Evolutionary conservation across 495 filamentous ascomycete genomes (phyloP).

Genomic region (Oidiodendron maius): DNA sequence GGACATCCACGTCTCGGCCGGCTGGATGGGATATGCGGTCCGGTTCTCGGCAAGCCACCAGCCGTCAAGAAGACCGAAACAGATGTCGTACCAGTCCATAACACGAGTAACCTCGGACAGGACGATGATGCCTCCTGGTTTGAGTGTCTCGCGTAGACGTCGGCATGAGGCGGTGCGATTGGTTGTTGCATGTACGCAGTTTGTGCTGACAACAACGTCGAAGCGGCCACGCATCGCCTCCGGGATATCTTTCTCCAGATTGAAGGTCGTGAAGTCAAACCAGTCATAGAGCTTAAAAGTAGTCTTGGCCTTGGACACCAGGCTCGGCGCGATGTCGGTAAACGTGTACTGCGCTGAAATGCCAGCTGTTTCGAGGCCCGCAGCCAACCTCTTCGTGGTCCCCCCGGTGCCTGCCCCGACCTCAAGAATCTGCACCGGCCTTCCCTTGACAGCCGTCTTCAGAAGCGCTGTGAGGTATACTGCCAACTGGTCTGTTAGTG

Average conservation of each 20-base stretch:
- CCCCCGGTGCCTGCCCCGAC: conserved; percentile 38
- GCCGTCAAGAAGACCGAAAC: conserved; percentile 35
- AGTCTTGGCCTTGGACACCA: conserved; percentile 40
- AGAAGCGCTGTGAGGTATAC: conserved; percentile 33
- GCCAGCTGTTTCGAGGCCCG: neutral
- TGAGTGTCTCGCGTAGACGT: conserved; percentile 28
- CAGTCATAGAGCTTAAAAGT: conserved; percentile 26
- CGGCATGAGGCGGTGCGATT: conserved; percentile 38
- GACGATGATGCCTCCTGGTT: neutral
- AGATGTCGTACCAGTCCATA: conserved; percentile 29
- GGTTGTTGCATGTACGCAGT: conserved; percentile 44
- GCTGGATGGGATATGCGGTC: conserved; percentile 34
- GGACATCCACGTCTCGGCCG: conserved; percentile 28
- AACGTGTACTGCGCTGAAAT: conserved; percentile 38
- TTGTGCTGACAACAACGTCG: conserved; percentile 42
- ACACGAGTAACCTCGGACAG: conserved; percentile 19
- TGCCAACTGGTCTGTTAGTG: conserved; percentile 33
- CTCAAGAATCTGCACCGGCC: conserved; percentile 34
- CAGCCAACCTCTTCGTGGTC: conserved; percentile 24
- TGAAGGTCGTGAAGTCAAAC: conserved; percentile 27
- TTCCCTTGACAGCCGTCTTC: conserved; percentile 3
- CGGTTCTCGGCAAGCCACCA: conserved; percentile 46
- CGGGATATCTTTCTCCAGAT: conserved; percentile 39
- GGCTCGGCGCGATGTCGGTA: conserved; percentile 44
- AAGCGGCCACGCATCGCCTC: conserved; percentile 36